Base-by-base conservation (phyloP, 768 basidiomycete genomes). In the Rhizopogon vulgaris region DNA sequence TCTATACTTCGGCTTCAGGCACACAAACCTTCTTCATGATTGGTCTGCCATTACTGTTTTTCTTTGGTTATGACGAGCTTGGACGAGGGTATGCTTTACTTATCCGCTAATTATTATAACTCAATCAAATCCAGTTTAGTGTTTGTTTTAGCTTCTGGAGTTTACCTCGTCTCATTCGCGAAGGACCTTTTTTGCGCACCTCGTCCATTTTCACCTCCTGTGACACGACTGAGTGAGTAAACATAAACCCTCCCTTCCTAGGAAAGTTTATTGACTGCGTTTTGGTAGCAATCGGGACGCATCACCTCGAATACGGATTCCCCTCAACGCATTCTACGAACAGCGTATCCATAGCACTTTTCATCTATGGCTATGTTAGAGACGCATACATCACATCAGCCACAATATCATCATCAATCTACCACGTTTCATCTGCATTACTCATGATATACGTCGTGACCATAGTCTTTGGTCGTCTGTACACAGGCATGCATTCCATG, bases 311-410 rank as follows among this genome's bases (percentile, higher is more conserved):
- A 71, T 95, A 95, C 59, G 95, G 95, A 22, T 95, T 97, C 63
- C 94, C 94, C 0, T 95, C 93, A 0, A 96, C 94, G 0, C 95
- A 99, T 61, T 89, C 91, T 2, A 91, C 94, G 7, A 95, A 96
- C 66, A 81, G 84, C 49, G 78, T 93, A 48, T 94, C 91, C 25
- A 88, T 96, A 61, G 92, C 92, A 0, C 77, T 97, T 3, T 90
- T 90, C 69, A 74, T 90, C 54, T 85, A 78, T 56, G 69, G 79
- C 3, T 74, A 82, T 40, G 63, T 84, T 47, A 77, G 83, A 62
- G 69, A 69, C n/a, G 74, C 83, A 38, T 74, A 79, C 22, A 17
- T 61, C 8, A 53, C 59, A 55, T 34, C 68, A 43, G 53, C 63
- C 7, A 59, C 64, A 34, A 73, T 87, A 41, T 82, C 85, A 3